Conservation (phyloP, 2,329 filamentous ascomycete species). For the Arthrobotrys musiformis region DNA sequence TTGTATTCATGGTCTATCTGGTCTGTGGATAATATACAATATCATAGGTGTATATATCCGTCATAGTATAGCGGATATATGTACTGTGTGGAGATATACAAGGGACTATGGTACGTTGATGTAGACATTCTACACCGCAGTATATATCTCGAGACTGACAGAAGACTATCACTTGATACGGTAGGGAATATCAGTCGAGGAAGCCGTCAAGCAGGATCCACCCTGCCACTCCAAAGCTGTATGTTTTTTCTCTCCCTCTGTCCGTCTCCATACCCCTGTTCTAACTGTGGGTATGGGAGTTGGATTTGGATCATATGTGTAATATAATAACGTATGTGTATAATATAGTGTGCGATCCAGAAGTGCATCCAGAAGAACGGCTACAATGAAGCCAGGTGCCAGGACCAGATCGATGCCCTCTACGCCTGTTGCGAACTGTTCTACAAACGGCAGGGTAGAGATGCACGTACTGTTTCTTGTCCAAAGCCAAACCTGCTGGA, state of each 20-base stretch:
- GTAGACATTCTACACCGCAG: no score
- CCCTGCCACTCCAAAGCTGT: slow-evolving; percentile 51
- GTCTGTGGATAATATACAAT: no score
- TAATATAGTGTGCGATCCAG: slow-evolving; percentile 62
- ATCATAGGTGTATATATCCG: no score
- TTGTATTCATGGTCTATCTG: no score
- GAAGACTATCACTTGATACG: neutral
- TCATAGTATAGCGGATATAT: no score
- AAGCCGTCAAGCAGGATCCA: slow-evolving; percentile 45
- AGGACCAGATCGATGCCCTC: slow-evolving; percentile 79
- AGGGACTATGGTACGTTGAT: no score
- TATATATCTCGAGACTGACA: neutral
- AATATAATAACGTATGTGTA: neutral
- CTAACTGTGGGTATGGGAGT: neutral
- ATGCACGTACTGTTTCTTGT: slow-evolving; percentile 81
- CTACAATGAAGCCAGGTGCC: slow-evolving; percentile 87
- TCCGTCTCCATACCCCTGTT: neutral
- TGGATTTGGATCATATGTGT: neutral
- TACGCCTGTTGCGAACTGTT: slow-evolving; percentile 95
- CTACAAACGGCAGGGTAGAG: slow-evolving; percentile 80
- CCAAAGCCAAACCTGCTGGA: slow-evolving; percentile 82
- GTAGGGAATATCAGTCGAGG: slow-evolving; percentile 43
- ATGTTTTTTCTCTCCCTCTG: neutral
- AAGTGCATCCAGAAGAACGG: slow-evolving; percentile 85
- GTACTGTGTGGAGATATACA: no score